Percentiles rank a stretch among this genome's conserved stretches.
Evolutionary conservation across 2,329 filamentous ascomycete genomes (phyloP).

Genomic region (Xylaria sp.): DNA sequence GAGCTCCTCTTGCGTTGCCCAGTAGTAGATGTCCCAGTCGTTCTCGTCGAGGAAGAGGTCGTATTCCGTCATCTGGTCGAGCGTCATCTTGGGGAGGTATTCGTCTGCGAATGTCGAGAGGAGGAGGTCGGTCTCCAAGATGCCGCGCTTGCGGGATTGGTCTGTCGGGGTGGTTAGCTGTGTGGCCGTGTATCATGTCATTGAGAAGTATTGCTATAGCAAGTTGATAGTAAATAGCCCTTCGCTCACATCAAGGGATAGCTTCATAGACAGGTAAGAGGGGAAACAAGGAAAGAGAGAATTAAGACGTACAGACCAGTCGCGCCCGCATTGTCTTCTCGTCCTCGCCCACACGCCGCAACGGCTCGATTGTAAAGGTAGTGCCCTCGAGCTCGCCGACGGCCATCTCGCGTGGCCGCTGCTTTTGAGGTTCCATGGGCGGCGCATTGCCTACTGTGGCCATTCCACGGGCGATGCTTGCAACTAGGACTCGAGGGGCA

Average conservation of each 20-base stretch:
- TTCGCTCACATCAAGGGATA: background rate
- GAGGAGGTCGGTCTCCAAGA: conserved; percentile 93
- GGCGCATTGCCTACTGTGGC: conserved; percentile 43
- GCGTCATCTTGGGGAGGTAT: conserved; percentile 78
- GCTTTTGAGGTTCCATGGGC: conserved; percentile 46
- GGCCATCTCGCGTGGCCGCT: conserved; percentile 66
- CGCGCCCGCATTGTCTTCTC: conserved; percentile 86
- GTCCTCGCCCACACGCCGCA: conserved; percentile 86
- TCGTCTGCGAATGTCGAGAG: conserved; percentile 92
- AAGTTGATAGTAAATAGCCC: background rate
- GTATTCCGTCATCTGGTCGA: conserved; percentile 80
- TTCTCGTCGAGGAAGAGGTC: conserved; percentile 97
- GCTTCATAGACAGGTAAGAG: too few relatives aligned
- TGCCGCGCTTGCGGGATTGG: conserved; percentile 96
- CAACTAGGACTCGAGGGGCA: conserved; percentile 36
- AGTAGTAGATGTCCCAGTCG: conserved; percentile 99
- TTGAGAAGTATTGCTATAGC: background rate
- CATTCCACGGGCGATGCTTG: conserved; percentile 32
- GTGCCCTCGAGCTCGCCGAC: conserved; percentile 90
- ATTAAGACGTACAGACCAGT: conserved; percentile 69
- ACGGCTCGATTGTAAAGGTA: conserved; percentile 88
- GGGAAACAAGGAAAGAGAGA: conserved; percentile 22
- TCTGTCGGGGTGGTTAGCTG: conserved; percentile 63
- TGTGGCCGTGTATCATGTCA: background rate
- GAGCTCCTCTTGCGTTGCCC: conserved; percentile 87